These are phyloP conservation scores for Xylaria polymorpha DNA, from an alignment of 2,329 filamentous ascomycete genomes.

Conservation along the genomic window DNA sequence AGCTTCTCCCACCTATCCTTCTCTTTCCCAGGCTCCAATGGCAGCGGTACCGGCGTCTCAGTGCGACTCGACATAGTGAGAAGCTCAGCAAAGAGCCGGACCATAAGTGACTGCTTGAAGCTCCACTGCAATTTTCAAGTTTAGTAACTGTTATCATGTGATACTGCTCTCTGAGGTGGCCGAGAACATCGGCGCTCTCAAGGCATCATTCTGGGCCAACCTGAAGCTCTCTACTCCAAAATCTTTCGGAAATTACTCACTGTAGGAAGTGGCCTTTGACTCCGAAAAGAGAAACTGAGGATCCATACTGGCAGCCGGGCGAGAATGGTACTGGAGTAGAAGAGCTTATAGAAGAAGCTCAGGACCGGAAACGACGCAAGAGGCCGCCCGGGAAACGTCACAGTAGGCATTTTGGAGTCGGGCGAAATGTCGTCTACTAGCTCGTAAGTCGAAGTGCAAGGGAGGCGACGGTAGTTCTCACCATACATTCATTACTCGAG, in stretches of 20 bases:
- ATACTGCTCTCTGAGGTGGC: background rate
- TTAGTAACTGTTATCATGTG: constrained; percentile 6
- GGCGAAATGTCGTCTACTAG: background rate
- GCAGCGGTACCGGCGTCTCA: constrained; percentile 35
- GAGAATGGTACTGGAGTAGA: constrained; percentile 32
- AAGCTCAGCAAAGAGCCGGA: constrained; percentile 21
- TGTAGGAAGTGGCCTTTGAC: constrained; percentile 34
- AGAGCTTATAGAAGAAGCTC: constrained; percentile 37
- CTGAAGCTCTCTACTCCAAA: background rate
- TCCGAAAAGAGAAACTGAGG: constrained; percentile 33
- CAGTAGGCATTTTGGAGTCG: constrained; percentile 23
- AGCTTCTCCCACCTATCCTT: constrained; percentile 38
- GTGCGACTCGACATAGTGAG: constrained; percentile 25
- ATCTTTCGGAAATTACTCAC: constrained; percentile 14
- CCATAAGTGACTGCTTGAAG: constrained; percentile 38
- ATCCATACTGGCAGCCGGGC: constrained; percentile 41
- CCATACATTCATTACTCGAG: background rate
- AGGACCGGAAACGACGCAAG: constrained; percentile 39
- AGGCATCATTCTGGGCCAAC: background rate
- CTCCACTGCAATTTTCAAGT: constrained; percentile 36
- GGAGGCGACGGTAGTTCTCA: background rate
- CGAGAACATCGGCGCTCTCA: background rate
- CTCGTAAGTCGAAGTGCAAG: background rate
- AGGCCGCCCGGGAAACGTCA: constrained; percentile 36
- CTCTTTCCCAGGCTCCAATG: constrained; percentile 41